Percentiles rank a stretch among this genome's conserved stretches.
These are phyloP conservation scores for Chytriomyces sp. DNA, from an alignment of 192 early-diverging fungal species.

Conservation along the genomic window DNA sequence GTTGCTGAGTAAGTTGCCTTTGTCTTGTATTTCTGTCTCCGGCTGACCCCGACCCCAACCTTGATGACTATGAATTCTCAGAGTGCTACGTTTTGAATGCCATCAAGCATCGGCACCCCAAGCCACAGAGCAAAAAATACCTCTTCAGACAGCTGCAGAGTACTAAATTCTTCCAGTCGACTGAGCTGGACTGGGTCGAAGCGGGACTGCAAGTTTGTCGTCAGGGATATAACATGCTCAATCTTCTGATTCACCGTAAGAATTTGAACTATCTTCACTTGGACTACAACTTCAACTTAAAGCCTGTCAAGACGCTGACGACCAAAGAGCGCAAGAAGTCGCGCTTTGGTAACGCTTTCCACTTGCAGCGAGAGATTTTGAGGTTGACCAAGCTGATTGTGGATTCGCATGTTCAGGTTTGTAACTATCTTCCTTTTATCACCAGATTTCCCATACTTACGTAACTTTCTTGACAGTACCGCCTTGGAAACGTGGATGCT, in stretches of 20 bases:
- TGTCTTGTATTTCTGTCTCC: not conserved
- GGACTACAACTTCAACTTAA: constrained; percentile 99
- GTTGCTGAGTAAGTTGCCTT: constrained; percentile 57
- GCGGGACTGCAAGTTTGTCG: constrained; percentile 97
- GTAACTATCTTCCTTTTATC: not conserved
- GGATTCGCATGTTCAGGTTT: constrained; percentile 90
- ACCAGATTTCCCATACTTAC: not conserved
- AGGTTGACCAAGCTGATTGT: constrained; percentile 96
- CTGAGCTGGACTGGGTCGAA: constrained; percentile 99
- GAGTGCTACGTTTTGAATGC: constrained; percentile 96
- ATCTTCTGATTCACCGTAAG: constrained; percentile 97
- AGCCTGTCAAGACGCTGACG: constrained; percentile 97
- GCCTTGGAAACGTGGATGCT: constrained; percentile 96
- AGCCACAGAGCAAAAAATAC: constrained; percentile 88
- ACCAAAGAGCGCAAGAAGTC: constrained; percentile 99
- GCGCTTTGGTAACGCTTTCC: constrained; percentile 97
- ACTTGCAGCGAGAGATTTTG: constrained; percentile 93
- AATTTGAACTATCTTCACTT: constrained; percentile 97
- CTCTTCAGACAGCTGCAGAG: constrained; percentile 92
- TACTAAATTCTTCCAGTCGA: constrained; percentile 99
- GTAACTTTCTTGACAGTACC: constrained; percentile 54
- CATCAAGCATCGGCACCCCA: constrained; percentile 84
- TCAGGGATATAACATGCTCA: constrained; percentile 99
- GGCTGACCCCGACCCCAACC: not conserved
- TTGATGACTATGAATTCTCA: not conserved